Conservation (phyloP, 306 rosid species). For the Castanea sativa region DNA sequence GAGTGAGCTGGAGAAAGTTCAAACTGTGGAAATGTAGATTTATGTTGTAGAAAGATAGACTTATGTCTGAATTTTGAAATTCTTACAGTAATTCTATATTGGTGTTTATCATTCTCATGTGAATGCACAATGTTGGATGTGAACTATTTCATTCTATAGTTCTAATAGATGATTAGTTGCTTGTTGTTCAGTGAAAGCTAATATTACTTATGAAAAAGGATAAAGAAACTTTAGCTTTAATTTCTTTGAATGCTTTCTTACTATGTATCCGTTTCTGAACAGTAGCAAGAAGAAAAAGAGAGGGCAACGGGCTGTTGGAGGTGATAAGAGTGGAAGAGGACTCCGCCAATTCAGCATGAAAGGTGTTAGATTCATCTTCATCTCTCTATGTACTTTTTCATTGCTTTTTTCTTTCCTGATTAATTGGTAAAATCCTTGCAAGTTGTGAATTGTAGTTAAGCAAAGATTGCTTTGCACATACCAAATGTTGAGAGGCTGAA, state of each 20-base stretch:
- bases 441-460: neutral
- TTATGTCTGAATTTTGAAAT: neutral
- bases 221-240: neutral
- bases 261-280: conserved; percentile 20
- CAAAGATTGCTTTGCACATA: conserved; percentile 5
- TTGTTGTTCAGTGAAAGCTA: neutral
- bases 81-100: neutral
- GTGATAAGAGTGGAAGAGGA: conserved; percentile 97
- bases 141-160: neutral
- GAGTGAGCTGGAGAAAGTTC: neutral
- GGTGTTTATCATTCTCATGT: neutral
- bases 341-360: conserved; percentile 99
- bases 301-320: conserved; percentile 89
- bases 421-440: neutral
- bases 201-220: neutral
- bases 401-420: neutral
- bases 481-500: conserved; percentile 1
- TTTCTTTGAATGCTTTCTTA: conserved; percentile 10
- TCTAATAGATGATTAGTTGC: neutral
- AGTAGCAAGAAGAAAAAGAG: conserved; percentile 93
- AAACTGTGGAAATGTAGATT: neutral
- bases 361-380: conserved; percentile 47
- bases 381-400: conserved; percentile 1
- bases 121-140: neutral
- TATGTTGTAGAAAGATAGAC: neutral